A percentile compares a stretch with the other conserved stretches of the same genome.
Evolutionary conservation across 1,284 basidiomycete genomes (phyloP).

Genomic region (Leccinum angustisporum): DNA sequence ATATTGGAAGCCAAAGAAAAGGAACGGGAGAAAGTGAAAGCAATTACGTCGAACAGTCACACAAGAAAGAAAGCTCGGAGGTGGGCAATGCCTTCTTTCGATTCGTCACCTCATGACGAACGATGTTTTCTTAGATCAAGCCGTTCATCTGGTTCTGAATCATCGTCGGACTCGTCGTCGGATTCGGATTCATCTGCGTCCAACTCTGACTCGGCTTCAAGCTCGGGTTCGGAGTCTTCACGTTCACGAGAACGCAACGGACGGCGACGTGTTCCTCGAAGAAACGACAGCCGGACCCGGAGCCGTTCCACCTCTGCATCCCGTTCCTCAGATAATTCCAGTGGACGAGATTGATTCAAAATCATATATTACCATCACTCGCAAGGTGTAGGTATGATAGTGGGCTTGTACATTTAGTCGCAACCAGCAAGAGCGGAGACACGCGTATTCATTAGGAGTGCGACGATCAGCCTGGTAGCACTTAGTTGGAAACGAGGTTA

Average conservation of each 20-base stretch:
- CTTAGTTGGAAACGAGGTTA: not conserved
- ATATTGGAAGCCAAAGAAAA: constrained; percentile 76
- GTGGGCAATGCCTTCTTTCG: constrained; percentile 35
- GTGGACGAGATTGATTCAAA: constrained; percentile 16
- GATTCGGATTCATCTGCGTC: constrained; percentile 31
- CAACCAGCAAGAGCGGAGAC: constrained; percentile 39
- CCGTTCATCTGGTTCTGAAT: constrained; percentile 27
- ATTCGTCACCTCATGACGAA: not conserved
- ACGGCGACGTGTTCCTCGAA: constrained; percentile 44
- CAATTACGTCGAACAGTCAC: constrained; percentile 33
- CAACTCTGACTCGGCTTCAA: constrained; percentile 39
- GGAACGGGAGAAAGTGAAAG: constrained; percentile 51
- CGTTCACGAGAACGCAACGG: constrained; percentile 47
- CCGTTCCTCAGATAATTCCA: constrained; percentile 14
- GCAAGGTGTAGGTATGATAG: constrained; percentile 17
- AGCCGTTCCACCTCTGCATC: constrained; percentile 26
- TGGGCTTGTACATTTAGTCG: constrained; percentile 16
- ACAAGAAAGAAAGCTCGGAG: constrained; percentile 53
- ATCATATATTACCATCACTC: constrained; percentile 11
- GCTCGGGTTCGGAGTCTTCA: constrained; percentile 30
- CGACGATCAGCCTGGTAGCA: constrained; percentile 73
- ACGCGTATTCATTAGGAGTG: constrained; percentile 82
- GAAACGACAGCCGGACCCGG: constrained; percentile 20
- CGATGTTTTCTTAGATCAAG: constrained; percentile 21
- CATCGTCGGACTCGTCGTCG: constrained; percentile 31